A percentile compares a stretch with the other conserved stretches of the same genome.
phyloP scores from a whole-genome alignment of 2,329 filamentous ascomycete species.

The Exserohilum turcica region DNA sequence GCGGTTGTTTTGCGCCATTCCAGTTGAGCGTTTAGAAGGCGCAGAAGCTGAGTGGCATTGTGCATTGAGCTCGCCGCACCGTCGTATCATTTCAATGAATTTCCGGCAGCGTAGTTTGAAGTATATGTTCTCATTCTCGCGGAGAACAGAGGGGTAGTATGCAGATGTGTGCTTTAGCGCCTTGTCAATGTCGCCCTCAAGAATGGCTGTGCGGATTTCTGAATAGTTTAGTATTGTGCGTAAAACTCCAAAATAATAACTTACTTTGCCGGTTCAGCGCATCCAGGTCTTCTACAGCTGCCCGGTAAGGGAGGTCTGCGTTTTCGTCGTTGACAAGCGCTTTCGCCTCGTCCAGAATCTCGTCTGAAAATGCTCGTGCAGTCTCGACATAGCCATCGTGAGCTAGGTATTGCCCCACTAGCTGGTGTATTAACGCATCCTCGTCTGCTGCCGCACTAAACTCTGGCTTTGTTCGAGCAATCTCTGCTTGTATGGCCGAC shows the following conservation, averaged over 20 bases:
- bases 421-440: constrained; percentile 76
- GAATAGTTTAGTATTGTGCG: constrained; percentile 13
- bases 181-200: constrained; percentile 89
- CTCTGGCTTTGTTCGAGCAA: constrained; percentile 27
- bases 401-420: constrained; percentile 86
- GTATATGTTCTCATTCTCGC: constrained; percentile 79
- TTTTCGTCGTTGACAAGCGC: constrained; percentile 66
- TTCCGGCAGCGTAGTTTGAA: constrained; percentile 88
- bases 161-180: constrained; percentile 80
- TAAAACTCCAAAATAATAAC: constrained; percentile 29
- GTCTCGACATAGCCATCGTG: constrained; percentile 97
- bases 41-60: constrained; percentile 30
- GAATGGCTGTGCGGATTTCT: constrained; percentile 85
- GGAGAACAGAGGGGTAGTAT: constrained; percentile 80
- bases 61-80: constrained; percentile 51
- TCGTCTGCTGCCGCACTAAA: constrained; percentile 61
- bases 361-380: constrained; percentile 82
- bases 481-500: constrained; percentile 42
- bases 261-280: constrained; percentile 84
- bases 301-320: constrained; percentile 59
- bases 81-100: constrained; percentile 82
- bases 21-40: constrained; percentile 36
- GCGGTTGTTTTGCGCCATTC: constrained; percentile 35
- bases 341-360: constrained; percentile 74
- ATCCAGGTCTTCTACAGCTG: constrained; percentile 80